A percentile compares a stretch with the other conserved stretches of the same genome.
Conservation (phyloP, 1,284 basidiomycete species). For the Moniliophthora roreri region DNA sequence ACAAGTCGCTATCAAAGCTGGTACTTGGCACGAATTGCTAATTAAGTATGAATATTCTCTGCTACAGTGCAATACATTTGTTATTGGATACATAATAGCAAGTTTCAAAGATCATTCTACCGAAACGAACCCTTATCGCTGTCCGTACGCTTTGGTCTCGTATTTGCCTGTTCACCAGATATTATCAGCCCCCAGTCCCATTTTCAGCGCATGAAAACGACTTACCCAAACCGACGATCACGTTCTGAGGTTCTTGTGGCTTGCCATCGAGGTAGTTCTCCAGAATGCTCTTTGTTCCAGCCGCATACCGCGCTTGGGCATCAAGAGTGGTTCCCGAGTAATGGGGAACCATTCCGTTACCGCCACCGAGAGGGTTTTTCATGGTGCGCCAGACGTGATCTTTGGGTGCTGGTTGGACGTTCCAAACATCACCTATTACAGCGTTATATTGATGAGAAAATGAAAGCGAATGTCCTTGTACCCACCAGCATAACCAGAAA, state of each 20-base stretch:
- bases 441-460: constrained; percentile 56
- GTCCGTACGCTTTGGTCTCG: constrained; percentile 60
- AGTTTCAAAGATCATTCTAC: no score
- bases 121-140: no score
- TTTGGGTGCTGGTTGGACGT: constrained; percentile 78
- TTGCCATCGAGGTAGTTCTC: constrained; percentile 72
- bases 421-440: constrained; percentile 73
- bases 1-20: no score
- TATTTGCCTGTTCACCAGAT: no score
- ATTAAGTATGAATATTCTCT: no score
- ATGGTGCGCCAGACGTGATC: constrained; percentile 43
- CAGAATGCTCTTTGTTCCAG: constrained; percentile 79
- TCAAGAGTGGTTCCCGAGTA: constrained; percentile 90
- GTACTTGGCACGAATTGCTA: no score
- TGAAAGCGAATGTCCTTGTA: constrained; percentile 35
- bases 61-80: no score
- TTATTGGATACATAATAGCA: no score
- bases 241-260: constrained; percentile 60
- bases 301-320: constrained; percentile 87
- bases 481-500: constrained; percentile 50
- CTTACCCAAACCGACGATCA: constrained; percentile 26
- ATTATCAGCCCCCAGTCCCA: no score
- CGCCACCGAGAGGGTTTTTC: constrained; percentile 78
- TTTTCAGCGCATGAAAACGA: no score
- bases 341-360: constrained; percentile 84